Base-by-base conservation (phyloP, 805 yeast species). In the Cyberlindnera galapagoensis region DNA sequence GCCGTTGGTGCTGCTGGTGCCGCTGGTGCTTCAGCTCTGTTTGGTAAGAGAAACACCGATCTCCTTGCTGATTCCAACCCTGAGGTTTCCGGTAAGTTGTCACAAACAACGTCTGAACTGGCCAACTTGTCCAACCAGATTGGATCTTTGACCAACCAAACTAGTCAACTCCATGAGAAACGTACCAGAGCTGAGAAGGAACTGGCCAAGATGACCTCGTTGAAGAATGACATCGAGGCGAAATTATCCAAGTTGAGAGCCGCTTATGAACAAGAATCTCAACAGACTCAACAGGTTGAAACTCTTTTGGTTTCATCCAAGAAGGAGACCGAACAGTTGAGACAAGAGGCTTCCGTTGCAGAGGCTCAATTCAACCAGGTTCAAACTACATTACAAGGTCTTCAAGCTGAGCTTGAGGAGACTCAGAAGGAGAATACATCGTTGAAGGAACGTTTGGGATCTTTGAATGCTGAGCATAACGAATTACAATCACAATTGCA, bases 41-140 rank as follows among this genome's bases (percentile, higher is more conserved):
- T 30, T 13, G 17, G 12, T 9, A 21, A 22, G 21, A 23, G 21
- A n/a, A 25, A 17, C 18, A 1, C 34, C 32, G 84, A 76, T 40
- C 55, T 77, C 31, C 60, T 73, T 33, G 76, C 80, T 0, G 80
- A 77, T 10, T 34, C 56, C 2, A 45, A 44, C 26, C 47, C 55
- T 9, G 83, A 72, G 31, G 68, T 79, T 2, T 70, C 84, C 2
- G 75, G 77, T 18, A 76, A 79, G 49, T 62, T 86, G 30, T 76
- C 94, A 1, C 72, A 74, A 38, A 90, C 95, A 4, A 76, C 92
- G 6, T 72, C 87, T 6, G 95, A 85, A 46, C 71, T 86, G 54
- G 95, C 94, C 11, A 85, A 88, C 46, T 66, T 83, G 25, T 81
- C 94, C 0, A 84, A 80, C 46, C 95, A 88, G 60, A 79, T 85